Evolutionary conservation across 371 early-diverging fungal species (phyloP).

Genomic region (Lichtheimia corymbifera): DNA sequence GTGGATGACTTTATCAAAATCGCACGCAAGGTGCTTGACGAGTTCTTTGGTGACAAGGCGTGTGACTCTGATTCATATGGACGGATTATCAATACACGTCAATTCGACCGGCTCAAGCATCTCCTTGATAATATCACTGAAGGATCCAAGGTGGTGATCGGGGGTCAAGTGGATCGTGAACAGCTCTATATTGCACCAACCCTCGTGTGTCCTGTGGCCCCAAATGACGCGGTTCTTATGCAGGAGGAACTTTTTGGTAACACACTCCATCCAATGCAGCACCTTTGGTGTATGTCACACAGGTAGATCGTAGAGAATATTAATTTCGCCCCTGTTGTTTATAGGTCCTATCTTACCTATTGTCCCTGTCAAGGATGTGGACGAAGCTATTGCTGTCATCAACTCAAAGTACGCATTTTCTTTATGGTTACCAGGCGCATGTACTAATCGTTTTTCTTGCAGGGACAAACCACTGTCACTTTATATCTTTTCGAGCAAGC

Average conservation of each 20-base stretch:
- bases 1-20: conserved; percentile 54
- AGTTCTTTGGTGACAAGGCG: conserved; percentile 57
- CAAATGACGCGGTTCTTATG: conserved; percentile 61
- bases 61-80: conserved; percentile 55
- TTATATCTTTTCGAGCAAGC: conserved; percentile 57
- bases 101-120: conserved; percentile 67
- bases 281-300: no score
- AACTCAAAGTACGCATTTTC: conserved; percentile 24
- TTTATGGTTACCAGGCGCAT: background rate
- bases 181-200: conserved; percentile 72
- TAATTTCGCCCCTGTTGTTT: background rate
- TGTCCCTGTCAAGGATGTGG: conserved; percentile 67
- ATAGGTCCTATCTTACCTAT: conserved; percentile 73
- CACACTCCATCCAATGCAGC: background rate
- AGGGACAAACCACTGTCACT: conserved; percentile 71
- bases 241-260: conserved; percentile 73
- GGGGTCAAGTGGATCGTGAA: conserved; percentile 59
- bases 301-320: no score
- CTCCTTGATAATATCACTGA: conserved; percentile 51
- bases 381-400: conserved; percentile 69
- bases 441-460: background rate
- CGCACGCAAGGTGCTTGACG: conserved; percentile 41
- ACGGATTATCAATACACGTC: conserved; percentile 70
- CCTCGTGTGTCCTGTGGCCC: conserved; percentile 55
- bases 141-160: conserved; percentile 47